phyloP scores from a whole-genome alignment of 176 grass and related monocot genomes.

The Musa schizocarpa region DNA sequence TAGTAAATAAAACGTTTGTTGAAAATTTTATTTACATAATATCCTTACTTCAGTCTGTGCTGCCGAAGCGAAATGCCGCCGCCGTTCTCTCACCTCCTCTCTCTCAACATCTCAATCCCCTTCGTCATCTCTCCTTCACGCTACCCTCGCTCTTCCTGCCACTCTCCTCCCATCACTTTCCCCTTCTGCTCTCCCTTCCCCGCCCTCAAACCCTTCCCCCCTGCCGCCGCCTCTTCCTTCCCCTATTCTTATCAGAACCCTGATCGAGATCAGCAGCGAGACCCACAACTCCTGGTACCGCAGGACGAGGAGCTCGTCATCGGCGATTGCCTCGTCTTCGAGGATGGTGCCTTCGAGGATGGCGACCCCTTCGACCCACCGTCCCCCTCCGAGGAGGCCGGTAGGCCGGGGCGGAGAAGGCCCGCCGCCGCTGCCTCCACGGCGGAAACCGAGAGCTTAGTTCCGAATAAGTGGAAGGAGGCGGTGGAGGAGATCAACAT shows the following conservation, averaged over 20 bases:
- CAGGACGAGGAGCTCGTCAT: constrained; percentile 51
- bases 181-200: constrained; percentile 10
- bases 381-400: background rate
- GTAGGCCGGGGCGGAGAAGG: constrained; percentile 12
- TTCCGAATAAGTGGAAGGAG: constrained; percentile 68
- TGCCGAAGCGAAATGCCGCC: background rate
- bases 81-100: background rate
- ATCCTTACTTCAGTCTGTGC: background rate
- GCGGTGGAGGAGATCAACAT: constrained; percentile 77
- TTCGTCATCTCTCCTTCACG: constrained; percentile 15
- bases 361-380: constrained; percentile 17
- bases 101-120: constrained; percentile 15
- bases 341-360: constrained; percentile 80
- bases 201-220: constrained; percentile 11
- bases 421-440: background rate
- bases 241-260: constrained; percentile 9
- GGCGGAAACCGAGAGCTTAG: constrained; percentile 35
- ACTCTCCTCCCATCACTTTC: constrained; percentile 10
- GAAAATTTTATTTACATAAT: no score
- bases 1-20: no score
- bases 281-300: constrained; percentile 13
- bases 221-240: constrained; percentile 14
- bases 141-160: constrained; percentile 10
- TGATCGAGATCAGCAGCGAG: constrained; percentile 11
- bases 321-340: constrained; percentile 92